phyloP scores from a whole-genome alignment of 1,284 basidiomycete species.

The Malassezia cuniculi region DNA sequence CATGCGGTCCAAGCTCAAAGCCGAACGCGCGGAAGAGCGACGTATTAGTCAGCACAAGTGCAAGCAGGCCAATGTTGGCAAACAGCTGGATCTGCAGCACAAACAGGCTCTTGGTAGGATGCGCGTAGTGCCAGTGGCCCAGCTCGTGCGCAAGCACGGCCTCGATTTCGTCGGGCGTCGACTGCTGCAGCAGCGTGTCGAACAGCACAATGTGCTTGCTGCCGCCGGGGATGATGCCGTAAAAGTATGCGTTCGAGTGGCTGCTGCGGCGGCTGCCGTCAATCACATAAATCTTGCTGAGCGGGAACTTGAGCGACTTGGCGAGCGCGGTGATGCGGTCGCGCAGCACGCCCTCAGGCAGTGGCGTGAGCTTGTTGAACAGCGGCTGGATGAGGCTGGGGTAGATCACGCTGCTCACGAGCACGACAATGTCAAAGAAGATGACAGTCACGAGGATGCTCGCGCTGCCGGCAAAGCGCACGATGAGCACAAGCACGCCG shows the following conservation, averaged over 20 bases:
- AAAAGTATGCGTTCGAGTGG: conserved; percentile 68
- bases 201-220: conserved; percentile 49
- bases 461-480: conserved; percentile 67
- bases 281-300: conserved; percentile 89
- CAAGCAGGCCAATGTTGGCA: conserved; percentile 73
- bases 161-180: conserved; percentile 54
- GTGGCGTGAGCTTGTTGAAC: conserved; percentile 88
- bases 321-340: conserved; percentile 37
- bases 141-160: conserved; percentile 64
- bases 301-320: conserved; percentile 64
- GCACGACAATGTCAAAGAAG: conserved; percentile 54
- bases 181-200: conserved; percentile 89
- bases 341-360: conserved; percentile 47
- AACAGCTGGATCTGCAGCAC: conserved; percentile 70
- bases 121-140: conserved; percentile 53
- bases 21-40: conserved; percentile 72
- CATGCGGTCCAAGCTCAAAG: conserved; percentile 49
- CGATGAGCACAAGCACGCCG: conserved; percentile 71
- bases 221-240: conserved; percentile 38
- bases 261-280: conserved; percentile 89
- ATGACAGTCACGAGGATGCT: conserved; percentile 40
- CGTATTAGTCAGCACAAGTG: conserved; percentile 70
- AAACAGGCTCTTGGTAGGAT: conserved; percentile 74
- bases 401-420: conserved; percentile 49
- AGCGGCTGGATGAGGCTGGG: conserved; percentile 76